Percentiles rank a stretch among this genome's conserved stretches.
Evolutionary conservation across 2,329 filamentous ascomycete genomes (phyloP).

Genomic region (Bipolaris victoriae): DNA sequence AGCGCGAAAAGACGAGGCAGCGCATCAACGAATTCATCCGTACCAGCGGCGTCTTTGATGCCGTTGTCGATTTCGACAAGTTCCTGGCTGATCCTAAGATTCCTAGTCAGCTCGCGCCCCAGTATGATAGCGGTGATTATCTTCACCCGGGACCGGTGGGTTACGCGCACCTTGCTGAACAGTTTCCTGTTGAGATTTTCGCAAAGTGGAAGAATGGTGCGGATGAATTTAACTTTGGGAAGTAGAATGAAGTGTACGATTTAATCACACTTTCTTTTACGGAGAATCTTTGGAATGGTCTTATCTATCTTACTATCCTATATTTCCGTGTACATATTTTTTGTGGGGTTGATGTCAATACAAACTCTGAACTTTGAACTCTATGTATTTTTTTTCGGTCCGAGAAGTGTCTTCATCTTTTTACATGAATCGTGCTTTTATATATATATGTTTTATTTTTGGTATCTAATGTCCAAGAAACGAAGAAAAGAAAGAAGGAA

Average conservation of each 20-base stretch:
- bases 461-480: too few species aligned
- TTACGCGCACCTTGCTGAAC: conserved; percentile 65
- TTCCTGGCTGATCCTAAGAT: conserved; percentile 60
- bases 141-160: conserved; percentile 67
- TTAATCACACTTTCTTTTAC: too few species aligned
- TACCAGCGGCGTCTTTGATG: conserved; percentile 62
- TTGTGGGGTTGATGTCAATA: too few species aligned
- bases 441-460: too few species aligned
- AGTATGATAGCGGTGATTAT: conserved; percentile 68
- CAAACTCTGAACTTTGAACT: too few species aligned
- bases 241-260: background rate
- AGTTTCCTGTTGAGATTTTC: conserved; percentile 65
- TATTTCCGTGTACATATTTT: too few species aligned
- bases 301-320: too few species aligned
- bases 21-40: conserved; percentile 68
- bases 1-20: conserved; percentile 63
- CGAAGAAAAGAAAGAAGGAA: too few species aligned
- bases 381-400: too few species aligned
- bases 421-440: too few species aligned
- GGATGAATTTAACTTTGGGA: conserved; percentile 14
- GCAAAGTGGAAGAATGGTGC: conserved; percentile 31
- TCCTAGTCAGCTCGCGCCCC: conserved; percentile 54
- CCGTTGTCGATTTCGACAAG: conserved; percentile 67
- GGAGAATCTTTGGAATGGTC: too few species aligned
- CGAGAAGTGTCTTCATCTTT: too few species aligned